Base-by-base conservation (phyloP, 192 early-diverging fungal genomes). In the Allomyces macrogynus region DNA sequence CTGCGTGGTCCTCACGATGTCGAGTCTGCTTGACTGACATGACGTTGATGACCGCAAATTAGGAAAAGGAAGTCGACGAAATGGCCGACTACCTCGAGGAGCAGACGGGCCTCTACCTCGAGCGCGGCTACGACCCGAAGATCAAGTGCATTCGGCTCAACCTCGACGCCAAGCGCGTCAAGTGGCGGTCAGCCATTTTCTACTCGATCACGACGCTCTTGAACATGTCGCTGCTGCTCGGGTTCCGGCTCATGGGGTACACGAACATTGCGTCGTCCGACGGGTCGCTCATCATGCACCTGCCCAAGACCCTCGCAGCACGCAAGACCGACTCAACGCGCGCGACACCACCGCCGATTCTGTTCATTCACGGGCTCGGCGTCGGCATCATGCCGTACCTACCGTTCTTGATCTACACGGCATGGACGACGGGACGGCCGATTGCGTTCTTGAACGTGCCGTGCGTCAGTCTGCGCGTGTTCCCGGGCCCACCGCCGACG, bases 61-160 rank as follows among this genome's bases (percentile, higher is more conserved):
- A 61, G 10, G 72, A 78, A 49, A 66, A 77, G 26, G 87, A 89
- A 49, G 80, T 87, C 23, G 78, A 75, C 23, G 68, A 73, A 14
- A 89, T 89, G 73, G 76, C 87, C 64, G 71, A 72, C 23, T 70
- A 75, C 62, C 83, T 86, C 61, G 74, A 78, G 54, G 49, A 57
- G 16, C 49, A n/a, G 49, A 57, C 49, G 16, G 49, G 49, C 5
- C 16, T 57, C 16, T 57, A 20, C 16, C 49, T 57, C 49, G 49
- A 57, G 20, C 12, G 20, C 16, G 49, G 49, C 4, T 57, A 57
- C 49, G 20, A 57, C 20, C 49, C 49, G 3, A 57, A 57, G 12
- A n/a, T n/a, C 49, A 57, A 57, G 49, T 57, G 49, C 49, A 57
- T 57, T n/a, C 49, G 49, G 16, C 49, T 57, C 16, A 57, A 57